These are phyloP conservation scores for Nitzschia sp. DNA, from an alignment of 108 stramenopile species.

Conservation along the genomic window DNA sequence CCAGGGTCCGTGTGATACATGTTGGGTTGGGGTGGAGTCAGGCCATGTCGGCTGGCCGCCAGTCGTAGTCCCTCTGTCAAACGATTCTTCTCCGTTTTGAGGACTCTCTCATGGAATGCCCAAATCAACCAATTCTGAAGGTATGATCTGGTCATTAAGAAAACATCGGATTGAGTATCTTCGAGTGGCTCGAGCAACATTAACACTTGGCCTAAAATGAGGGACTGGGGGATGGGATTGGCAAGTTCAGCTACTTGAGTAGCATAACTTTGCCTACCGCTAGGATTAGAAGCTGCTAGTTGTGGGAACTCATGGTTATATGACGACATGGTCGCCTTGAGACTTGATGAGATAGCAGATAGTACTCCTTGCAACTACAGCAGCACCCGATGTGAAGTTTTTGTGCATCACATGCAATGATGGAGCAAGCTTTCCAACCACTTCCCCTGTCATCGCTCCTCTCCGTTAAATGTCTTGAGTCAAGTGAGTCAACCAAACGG, in stretches of 20 bases:
- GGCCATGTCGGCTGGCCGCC: constrained; percentile 35
- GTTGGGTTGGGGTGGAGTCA: constrained; percentile 31
- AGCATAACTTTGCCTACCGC: constrained; percentile 7
- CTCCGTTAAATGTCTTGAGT: no score
- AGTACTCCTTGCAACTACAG: constrained; percentile 63
- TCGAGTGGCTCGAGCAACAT: constrained; percentile 42
- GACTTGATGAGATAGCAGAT: no score
- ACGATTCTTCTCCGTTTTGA: constrained; percentile 26
- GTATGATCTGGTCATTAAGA: constrained; percentile 53
- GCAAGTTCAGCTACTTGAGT: constrained; percentile 36
- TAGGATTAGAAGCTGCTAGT: not conserved
- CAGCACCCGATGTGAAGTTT: no score
- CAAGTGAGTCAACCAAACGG: no score
- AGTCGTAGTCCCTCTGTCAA: constrained; percentile 38
- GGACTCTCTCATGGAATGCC: constrained; percentile 59
- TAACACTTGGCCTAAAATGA: constrained; percentile 44
- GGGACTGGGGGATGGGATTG: constrained; percentile 40
- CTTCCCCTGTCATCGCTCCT: no score
- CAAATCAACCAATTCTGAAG: constrained; percentile 72
- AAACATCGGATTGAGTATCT: constrained; percentile 40
- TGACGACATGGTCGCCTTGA: not conserved
- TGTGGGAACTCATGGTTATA: not conserved
- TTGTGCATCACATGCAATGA: no score
- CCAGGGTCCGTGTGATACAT: constrained; percentile 55
- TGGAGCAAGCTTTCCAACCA: no score